These are phyloP conservation scores for Penstemon barbatus DNA, from an alignment of 257 asterid genomes.

Conservation along the genomic window DNA sequence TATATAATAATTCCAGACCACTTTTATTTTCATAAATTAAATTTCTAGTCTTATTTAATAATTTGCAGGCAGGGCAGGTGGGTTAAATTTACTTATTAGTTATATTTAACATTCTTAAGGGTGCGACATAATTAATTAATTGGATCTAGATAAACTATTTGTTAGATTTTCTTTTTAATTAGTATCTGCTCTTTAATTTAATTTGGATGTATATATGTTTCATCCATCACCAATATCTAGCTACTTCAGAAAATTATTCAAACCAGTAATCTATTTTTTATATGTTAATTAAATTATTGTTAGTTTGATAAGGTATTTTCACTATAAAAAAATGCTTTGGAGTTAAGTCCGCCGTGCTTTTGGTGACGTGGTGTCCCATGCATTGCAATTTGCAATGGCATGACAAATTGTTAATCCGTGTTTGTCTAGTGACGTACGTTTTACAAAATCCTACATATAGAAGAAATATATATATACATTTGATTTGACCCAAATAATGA, in stretches of 20 bases:
- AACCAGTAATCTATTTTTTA: too few species aligned
- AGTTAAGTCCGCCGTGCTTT: conserved; percentile 63
- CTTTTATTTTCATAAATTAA: too few species aligned
- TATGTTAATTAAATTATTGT: too few species aligned
- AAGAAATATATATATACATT: not conserved
- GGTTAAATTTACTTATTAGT: not conserved
- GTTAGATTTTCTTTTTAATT: too few species aligned
- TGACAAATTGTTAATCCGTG: conserved; percentile 28
- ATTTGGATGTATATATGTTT: not conserved
- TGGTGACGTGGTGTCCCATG: conserved; percentile 78
- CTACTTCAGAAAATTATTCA: not conserved
- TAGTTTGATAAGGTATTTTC: not conserved
- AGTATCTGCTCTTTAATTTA: not conserved
- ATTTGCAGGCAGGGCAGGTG: not conserved
- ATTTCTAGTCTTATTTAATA: not conserved
- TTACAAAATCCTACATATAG: not conserved
- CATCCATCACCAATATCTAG: not conserved
- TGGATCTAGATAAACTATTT: too few species aligned
- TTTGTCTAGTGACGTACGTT: conserved; percentile 21
- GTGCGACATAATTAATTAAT: too few species aligned
- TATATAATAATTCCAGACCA: too few species aligned
- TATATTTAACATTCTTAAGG: too few species aligned
- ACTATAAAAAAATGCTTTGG: conserved; percentile 37
- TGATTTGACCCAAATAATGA: not conserved
- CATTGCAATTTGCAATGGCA: conserved; percentile 30